phyloP scores from a whole-genome alignment of 345 rosid genomes.

The Ailanthus altissimus region DNA sequence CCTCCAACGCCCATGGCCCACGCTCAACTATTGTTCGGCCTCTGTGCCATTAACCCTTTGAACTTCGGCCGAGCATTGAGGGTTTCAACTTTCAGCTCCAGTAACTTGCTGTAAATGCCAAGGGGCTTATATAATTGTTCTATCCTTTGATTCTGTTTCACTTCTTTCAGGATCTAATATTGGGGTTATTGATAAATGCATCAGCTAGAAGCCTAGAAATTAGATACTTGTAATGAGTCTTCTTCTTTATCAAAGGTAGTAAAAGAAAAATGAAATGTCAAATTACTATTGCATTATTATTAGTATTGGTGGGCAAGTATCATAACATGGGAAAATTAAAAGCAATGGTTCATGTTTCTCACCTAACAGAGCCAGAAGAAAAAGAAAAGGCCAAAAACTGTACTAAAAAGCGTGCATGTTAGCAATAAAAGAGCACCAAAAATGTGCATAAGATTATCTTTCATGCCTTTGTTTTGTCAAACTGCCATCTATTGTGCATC shows the following conservation, averaged over 20 bases:
- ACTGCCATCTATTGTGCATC: constrained; percentile 31
- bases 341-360: constrained; percentile 18
- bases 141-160: background rate
- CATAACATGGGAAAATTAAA: constrained; percentile 11
- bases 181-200: background rate
- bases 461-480: constrained; percentile 35
- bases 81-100: too few relatives aligned
- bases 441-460: constrained; percentile 26
- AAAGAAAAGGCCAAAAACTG: constrained; percentile 30
- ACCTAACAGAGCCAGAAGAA: constrained; percentile 28
- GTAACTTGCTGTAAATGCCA: background rate
- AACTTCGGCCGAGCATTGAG: too few relatives aligned
- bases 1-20: too few relatives aligned
- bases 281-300: constrained; percentile 13
- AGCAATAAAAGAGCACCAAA: constrained; percentile 25
- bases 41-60: too few relatives aligned
- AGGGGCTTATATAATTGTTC: background rate
- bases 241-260: background rate
- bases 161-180: background rate
- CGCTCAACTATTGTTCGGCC: too few relatives aligned
- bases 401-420: constrained; percentile 31
- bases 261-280: background rate
- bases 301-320: constrained; percentile 22
- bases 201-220: background rate
- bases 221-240: background rate